Evolutionary conservation across 768 basidiomycete species (phyloP).

Genomic region (Tricholoma sp.): DNA sequence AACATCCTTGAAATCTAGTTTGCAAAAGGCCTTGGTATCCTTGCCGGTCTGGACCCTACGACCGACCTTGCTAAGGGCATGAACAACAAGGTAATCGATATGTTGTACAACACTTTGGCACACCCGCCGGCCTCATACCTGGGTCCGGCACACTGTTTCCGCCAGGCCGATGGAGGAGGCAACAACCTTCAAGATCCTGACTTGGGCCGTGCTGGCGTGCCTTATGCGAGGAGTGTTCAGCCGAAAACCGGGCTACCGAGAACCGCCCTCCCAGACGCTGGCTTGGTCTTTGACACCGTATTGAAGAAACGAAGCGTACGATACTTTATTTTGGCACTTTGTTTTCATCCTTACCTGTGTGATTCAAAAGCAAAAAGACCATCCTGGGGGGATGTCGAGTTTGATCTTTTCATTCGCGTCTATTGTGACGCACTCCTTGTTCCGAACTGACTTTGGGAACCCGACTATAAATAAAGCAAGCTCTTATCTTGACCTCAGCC

Average conservation of each 20-base stretch:
- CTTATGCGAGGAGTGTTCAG: conserved; percentile 51
- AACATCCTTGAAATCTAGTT: conserved; percentile 17
- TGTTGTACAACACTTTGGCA: conserved; percentile 56
- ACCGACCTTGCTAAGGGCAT: conserved; percentile 15
- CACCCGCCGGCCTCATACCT: conserved; percentile 38
- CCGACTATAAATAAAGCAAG: conserved; percentile 43
- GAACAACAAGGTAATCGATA: conserved; percentile 26
- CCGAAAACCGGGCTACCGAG: conserved; percentile 34
- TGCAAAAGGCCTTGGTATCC: conserved; percentile 20
- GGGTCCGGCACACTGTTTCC: conserved; percentile 32
- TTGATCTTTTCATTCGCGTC: conserved; percentile 20
- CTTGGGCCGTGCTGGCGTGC: conserved; percentile 45
- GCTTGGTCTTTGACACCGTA: conserved; percentile 58
- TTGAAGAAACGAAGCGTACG: conserved; percentile 35
- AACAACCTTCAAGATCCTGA: conserved; percentile 43
- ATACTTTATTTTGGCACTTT: conserved; percentile 20
- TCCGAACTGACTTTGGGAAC: conserved; percentile 34
- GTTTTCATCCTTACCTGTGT: background rate
- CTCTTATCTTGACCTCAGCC: conserved; percentile 51
- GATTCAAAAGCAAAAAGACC: conserved; percentile 4
- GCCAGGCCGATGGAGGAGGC: conserved; percentile 43
- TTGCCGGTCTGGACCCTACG: conserved; percentile 21
- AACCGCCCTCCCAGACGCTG: conserved; percentile 48
- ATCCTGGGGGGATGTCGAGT: background rate
- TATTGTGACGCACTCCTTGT: conserved; percentile 55